Evolutionary conservation across 768 basidiomycete genomes (phyloP).

Genomic region (Obba rivulosa): DNA sequence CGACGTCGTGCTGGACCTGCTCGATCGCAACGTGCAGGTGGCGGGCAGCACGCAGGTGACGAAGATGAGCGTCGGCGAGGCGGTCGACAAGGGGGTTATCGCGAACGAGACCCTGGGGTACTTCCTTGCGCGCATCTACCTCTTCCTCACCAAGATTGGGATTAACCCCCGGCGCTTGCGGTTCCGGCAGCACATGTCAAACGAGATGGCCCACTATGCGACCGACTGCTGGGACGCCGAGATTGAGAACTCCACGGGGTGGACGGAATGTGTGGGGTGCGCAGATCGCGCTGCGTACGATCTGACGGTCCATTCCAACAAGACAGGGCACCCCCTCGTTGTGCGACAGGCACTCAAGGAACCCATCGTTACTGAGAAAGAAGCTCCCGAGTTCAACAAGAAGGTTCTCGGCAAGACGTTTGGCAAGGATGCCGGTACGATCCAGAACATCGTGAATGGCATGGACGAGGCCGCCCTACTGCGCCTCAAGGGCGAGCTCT

Average conservation of each 20-base stretch:
- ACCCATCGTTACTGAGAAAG: constrained; percentile 76
- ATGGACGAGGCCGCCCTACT: constrained; percentile 63
- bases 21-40: constrained; percentile 81
- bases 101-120: constrained; percentile 98
- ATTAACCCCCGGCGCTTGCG: constrained; percentile 78
- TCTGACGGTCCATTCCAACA: constrained; percentile 79
- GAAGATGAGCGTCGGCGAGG: constrained; percentile 79
- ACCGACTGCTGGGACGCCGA: constrained; percentile 99
- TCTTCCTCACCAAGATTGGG: constrained; percentile 87
- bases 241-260: constrained; percentile 85
- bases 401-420: constrained; percentile 86
- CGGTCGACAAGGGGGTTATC: constrained; percentile 78
- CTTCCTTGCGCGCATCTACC: constrained; percentile 89
- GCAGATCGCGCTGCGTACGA: constrained; percentile 98
- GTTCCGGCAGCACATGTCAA: constrained; percentile 97
- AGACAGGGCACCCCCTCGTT: constrained; percentile 79
- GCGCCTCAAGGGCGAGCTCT: constrained; percentile 65
- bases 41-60: constrained; percentile 62
- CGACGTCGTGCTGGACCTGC: constrained; percentile 66
- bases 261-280: constrained; percentile 99
- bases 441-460: constrained; percentile 59
- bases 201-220: constrained; percentile 99
- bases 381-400: constrained; percentile 78
- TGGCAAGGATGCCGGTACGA: constrained; percentile 69
- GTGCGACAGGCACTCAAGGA: constrained; percentile 85